Conservation (phyloP, 2,329 filamentous ascomycete genomes). For the Aspergillus sp. region DNA sequence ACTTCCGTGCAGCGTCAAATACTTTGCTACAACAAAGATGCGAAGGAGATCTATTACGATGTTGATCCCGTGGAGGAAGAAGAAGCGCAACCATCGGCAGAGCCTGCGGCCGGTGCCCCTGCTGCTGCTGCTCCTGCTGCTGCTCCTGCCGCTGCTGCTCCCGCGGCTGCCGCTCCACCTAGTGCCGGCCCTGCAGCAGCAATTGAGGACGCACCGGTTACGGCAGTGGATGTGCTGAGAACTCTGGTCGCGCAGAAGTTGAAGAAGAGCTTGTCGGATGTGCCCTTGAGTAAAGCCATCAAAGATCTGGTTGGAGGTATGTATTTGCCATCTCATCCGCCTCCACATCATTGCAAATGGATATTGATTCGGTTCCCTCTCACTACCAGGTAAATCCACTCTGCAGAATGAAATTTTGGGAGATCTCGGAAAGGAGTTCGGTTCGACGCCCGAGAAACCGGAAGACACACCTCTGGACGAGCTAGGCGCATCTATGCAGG, state of each 20-base stretch:
- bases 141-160: constrained; percentile 56
- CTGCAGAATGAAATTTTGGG: constrained; percentile 98
- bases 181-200: constrained; percentile 83
- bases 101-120: constrained; percentile 42
- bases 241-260: constrained; percentile 93
- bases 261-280: constrained; percentile 87
- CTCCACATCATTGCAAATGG: neutral
- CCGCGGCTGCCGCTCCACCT: constrained; percentile 58
- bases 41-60: constrained; percentile 99
- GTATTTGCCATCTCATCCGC: constrained; percentile 36
- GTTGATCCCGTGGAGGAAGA: constrained; percentile 95
- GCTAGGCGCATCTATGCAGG: constrained; percentile 91
- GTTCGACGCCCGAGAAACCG: constrained; percentile 95
- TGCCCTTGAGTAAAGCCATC: constrained; percentile 93
- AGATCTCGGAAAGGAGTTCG: constrained; percentile 97
- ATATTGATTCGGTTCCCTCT: constrained; percentile 6
- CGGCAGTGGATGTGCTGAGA: constrained; percentile 85
- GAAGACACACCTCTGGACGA: constrained; percentile 97
- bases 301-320: constrained; percentile 96
- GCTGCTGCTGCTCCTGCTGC: constrained; percentile 47
- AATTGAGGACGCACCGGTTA: constrained; percentile 82
- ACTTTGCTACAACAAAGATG: constrained; percentile 98
- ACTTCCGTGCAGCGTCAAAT: constrained; percentile 96
- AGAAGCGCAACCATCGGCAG: constrained; percentile 55
- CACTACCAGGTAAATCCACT: constrained; percentile 80